phyloP scores from a whole-genome alignment of 768 basidiomycete species.

The Mycena pura region DNA sequence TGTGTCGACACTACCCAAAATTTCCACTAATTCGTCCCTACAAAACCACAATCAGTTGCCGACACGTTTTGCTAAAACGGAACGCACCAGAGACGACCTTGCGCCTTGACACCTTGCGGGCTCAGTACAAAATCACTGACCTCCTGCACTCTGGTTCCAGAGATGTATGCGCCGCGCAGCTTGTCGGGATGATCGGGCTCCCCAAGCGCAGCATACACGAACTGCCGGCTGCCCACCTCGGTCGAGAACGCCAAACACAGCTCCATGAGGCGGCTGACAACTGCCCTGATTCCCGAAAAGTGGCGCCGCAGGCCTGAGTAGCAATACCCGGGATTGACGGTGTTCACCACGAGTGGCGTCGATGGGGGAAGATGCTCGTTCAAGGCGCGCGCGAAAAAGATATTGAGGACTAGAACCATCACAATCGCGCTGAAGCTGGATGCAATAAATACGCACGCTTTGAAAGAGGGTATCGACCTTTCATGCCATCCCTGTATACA shows the following conservation, averaged over 20 bases:
- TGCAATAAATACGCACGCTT: slow-evolving; percentile 13
- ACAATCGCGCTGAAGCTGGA: not conserved
- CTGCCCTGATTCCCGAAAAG: not conserved
- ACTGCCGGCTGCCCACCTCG: slow-evolving; percentile 31
- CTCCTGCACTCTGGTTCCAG: slow-evolving; percentile 19
- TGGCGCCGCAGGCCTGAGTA: slow-evolving; percentile 24
- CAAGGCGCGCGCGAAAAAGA: slow-evolving; percentile 27
- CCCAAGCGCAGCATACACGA: slow-evolving; percentile 27
- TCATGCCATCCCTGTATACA: not conserved
- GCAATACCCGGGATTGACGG: slow-evolving; percentile 30
- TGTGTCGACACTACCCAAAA: slow-evolving; percentile 27
- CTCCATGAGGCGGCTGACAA: slow-evolving; percentile 2
- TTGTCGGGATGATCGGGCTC: not conserved
- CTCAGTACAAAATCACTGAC: slow-evolving; percentile 29
- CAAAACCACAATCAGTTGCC: not conserved
- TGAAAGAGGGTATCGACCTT: not conserved
- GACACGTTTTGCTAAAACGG: no score
- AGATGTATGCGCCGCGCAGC: slow-evolving; percentile 26
- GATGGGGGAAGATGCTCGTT: slow-evolving; percentile 12
- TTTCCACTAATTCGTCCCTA: slow-evolving; percentile 29
- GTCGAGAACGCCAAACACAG: slow-evolving; percentile 21
- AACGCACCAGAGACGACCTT: slow-evolving; percentile 28
- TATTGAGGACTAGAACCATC: slow-evolving; percentile 27
- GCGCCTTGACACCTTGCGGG: slow-evolving; percentile 21
- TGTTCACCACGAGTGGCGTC: slow-evolving; percentile 20